Base-by-base conservation (phyloP, 2,329 filamentous ascomycete genomes). In the Cladosporium sp. region DNA sequence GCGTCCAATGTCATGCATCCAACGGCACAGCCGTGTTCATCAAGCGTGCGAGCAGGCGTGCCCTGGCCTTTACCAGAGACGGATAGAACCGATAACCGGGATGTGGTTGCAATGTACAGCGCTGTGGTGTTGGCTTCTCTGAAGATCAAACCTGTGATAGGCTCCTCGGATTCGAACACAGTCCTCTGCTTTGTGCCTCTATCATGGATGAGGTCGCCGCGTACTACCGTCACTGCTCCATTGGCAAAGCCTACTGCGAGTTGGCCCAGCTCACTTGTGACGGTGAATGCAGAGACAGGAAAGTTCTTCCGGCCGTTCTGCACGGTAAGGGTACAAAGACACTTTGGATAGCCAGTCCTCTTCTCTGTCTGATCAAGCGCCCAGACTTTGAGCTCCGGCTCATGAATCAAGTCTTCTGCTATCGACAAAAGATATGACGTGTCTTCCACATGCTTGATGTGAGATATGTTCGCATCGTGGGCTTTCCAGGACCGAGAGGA, bases 361-460 rank as follows among this genome's bases (percentile, higher is more conserved):
- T 93, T 97, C 60, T 95, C 89, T 3, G 86, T 79, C 72, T 91
- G 95, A 68, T 97, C 91, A 61, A 98, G 77, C 18, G 89, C 92
- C 93, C 93, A 98, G n/a, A 97, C 92, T 69, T 95, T 97, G 55
- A 98, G 72, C 16, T 92, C 80, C 0, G 93, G 92, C 62, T 97
- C 90, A 62, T 81, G 86, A 37, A 87, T 87, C 49, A 96, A 75
- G 64, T 97, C 91, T 71, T 98, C 93, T 54, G 86, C 82, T 55
- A 92, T 77, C 0, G 93, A 97, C 34, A 96, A 84, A 28, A 98
- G 77, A 57, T 95, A 72, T 50, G 89, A 85, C 1, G 91, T 95
- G 34, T 88, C 87, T 58, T 91, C 87, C 31, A 97, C 81, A 72
- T 96, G 92, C 70, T 85, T 89, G 82, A 97, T 91, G 69, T 95